Base-by-base conservation (phyloP, 2,329 filamentous ascomycete genomes). In the Myriosclerotinia scirpicola region DNA sequence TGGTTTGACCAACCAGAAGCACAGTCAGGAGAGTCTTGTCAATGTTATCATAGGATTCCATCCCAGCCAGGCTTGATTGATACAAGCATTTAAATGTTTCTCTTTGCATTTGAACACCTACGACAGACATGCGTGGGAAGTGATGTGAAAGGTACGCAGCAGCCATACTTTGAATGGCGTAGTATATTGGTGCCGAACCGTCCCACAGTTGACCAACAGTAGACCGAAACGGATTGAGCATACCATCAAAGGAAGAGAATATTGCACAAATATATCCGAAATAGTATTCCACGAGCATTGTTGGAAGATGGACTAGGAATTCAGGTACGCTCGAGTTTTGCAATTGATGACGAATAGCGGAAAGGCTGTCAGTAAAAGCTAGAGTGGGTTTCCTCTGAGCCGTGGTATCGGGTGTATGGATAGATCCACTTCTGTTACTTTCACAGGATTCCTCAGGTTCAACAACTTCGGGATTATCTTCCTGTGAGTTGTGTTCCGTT, bases 221-320 rank as follows among this genome's bases (percentile, higher is more conserved):
- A 1, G 82, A 84, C 48, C 86, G 79, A 70, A 87, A 88, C 0
- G 85, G 85, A 70, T 88, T 89, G 70, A 87, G 79, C 15, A 81
- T 79, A 26, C 85, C 87, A 74, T 88, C 86, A 71, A 87, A 89
- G 67, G 83, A 86, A n/a, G 86, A 88, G 74, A 86, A 88, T 12
- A 88, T 76, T 4, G 80, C 81, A 59, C 84, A 86, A 3, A 87
- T 84, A 67, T 87, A 84, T 71, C 84, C 84, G 77, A 88, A 88
- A 71, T 88, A 88, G 70, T 88, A 86, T 58, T 87, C 84, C 12
- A 88, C 82, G 20, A 88, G 77, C 55, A 84, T 81, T 56, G 83
- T 85, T 4, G 83, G 82, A 22, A 73, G 64, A 62, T 73, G 72
- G 12, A 72, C 59, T 2, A 74, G 67, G 46, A 73, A 73, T 46